phyloP scores from a whole-genome alignment of 78 protist species.

The Polysphondylium violaceum region DNA sequence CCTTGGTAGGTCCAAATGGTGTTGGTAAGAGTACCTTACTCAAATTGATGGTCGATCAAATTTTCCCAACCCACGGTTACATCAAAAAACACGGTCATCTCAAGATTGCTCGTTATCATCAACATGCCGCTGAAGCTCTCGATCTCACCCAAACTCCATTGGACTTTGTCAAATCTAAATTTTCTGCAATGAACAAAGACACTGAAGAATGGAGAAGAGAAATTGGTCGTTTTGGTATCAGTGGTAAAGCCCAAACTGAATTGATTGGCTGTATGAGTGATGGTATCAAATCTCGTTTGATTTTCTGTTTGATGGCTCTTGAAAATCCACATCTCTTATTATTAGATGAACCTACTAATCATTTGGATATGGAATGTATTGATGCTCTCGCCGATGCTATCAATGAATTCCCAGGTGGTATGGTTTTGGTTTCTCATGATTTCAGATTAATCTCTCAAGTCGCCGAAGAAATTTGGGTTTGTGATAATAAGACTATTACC shows the following conservation, averaged over 20 bases:
- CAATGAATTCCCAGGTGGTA: conserved; percentile 88
- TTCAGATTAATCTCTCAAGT: conserved; percentile 89
- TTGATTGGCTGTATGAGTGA: conserved; percentile 83
- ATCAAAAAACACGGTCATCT: conserved; percentile 87
- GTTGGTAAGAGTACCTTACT: conserved; percentile 95
- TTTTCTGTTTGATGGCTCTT: conserved; percentile 80
- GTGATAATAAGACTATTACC: conserved; percentile 82
- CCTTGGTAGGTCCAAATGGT: conserved; percentile 98
- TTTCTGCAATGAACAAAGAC: conserved; percentile 73
- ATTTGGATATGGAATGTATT: conserved; percentile 88
- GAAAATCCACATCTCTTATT: conserved; percentile 70
- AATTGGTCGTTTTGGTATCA: conserved; percentile 89
- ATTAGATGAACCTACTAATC: conserved; percentile 88
- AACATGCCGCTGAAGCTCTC: conserved; percentile 82
- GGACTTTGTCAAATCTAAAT: conserved; percentile 75
- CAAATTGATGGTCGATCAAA: conserved; percentile 92
- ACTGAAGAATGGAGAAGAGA: conserved; percentile 83
- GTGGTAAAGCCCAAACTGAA: conserved; percentile 86
- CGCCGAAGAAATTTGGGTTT: conserved; percentile 90
- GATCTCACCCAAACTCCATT: conserved; percentile 78
- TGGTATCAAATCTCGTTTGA: conserved; percentile 84
- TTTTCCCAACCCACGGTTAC: conserved; percentile 90
- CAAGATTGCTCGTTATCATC: conserved; percentile 89
- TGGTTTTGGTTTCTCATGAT: conserved; percentile 92
- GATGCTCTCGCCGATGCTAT: conserved; percentile 90